phyloP scores from a whole-genome alignment of 192 early-diverging fungal genomes.

The Umbelopsis sp. region DNA sequence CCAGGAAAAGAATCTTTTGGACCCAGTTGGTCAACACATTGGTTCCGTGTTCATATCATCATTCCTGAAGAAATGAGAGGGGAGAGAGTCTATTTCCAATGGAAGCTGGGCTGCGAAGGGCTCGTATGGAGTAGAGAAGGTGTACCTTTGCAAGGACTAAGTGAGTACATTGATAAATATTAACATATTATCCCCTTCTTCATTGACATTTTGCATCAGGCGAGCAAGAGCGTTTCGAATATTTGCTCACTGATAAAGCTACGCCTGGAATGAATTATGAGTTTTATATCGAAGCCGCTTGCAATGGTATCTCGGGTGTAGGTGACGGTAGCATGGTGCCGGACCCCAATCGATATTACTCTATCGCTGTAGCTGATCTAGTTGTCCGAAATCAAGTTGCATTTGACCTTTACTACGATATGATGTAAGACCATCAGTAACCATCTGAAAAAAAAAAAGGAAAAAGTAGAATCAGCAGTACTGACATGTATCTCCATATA shows the following conservation, averaged over 20 bases:
- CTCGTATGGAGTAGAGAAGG: slow-evolving; percentile 88
- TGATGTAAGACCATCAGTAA: slow-evolving; percentile 10
- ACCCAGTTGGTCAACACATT: slow-evolving; percentile 69
- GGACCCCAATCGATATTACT: slow-evolving; percentile 62
- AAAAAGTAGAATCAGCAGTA: neutral
- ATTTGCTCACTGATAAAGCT: slow-evolving; percentile 45
- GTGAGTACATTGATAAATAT: slow-evolving; percentile 34
- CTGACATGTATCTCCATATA: slow-evolving; percentile 30
- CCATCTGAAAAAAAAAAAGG: neutral
- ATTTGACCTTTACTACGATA: slow-evolving; percentile 70
- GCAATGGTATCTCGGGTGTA: slow-evolving; percentile 92
- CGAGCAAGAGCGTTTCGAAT: slow-evolving; percentile 54
- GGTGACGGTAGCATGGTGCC: slow-evolving; percentile 62
- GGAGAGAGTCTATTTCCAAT: slow-evolving; percentile 79
- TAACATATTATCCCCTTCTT: neutral
- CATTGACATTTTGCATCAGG: slow-evolving; percentile 26
- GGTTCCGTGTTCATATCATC: slow-evolving; percentile 65
- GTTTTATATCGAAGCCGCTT: slow-evolving; percentile 88
- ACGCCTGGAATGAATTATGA: slow-evolving; percentile 53
- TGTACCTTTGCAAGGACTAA: slow-evolving; percentile 84
- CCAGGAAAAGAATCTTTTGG: slow-evolving; percentile 11
- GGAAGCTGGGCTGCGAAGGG: slow-evolving; percentile 86
- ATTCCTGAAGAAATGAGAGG: slow-evolving; percentile 69
- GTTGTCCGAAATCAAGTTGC: slow-evolving; percentile 69
- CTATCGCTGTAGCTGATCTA: slow-evolving; percentile 64